These are phyloP conservation scores for Somion occarium DNA, from an alignment of 1,284 basidiomycete species.

Conservation along the genomic window DNA sequence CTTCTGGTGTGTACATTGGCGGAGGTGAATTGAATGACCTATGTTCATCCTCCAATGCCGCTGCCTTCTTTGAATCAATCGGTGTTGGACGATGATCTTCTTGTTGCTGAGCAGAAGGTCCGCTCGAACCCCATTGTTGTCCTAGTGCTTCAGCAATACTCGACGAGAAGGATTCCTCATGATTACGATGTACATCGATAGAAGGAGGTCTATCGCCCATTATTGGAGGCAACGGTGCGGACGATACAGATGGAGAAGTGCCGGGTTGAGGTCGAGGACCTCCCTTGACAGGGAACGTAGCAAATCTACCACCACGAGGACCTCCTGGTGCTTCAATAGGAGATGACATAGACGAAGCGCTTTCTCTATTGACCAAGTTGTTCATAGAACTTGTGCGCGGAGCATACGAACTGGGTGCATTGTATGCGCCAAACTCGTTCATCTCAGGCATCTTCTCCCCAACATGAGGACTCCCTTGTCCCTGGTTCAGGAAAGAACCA, in stretches of 20 bases:
- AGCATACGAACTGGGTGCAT: constrained; percentile 10
- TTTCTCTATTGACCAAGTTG: constrained; percentile 2
- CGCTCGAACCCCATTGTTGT: constrained; percentile 11
- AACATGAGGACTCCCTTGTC: background rate
- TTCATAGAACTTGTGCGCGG: constrained; percentile 20
- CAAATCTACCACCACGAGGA: constrained; percentile 38
- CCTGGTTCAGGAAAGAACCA: background rate
- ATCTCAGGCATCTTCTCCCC: constrained; percentile 11
- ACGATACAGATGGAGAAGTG: constrained; percentile 8
- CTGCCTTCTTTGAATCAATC: background rate
- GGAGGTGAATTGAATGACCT: background rate
- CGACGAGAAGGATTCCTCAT: constrained; percentile 42
- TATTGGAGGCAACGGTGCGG: constrained; percentile 14
- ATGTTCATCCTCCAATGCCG: background rate
- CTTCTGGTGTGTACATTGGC: background rate
- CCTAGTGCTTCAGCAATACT: constrained; percentile 48
- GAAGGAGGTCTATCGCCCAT: constrained; percentile 30
- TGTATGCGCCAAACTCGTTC: constrained; percentile 24
- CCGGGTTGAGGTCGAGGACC: constrained; percentile 18
- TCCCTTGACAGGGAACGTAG: constrained; percentile 49
- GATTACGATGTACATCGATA: constrained; percentile 20
- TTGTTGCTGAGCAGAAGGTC: constrained; percentile 1
- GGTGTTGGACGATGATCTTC: constrained; percentile 7
- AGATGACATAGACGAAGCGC: constrained; percentile 11
- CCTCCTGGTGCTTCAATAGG: constrained; percentile 7